These are phyloP conservation scores for Monilinia polystroma DNA, from an alignment of 2,329 filamentous ascomycete genomes.

Conservation along the genomic window DNA sequence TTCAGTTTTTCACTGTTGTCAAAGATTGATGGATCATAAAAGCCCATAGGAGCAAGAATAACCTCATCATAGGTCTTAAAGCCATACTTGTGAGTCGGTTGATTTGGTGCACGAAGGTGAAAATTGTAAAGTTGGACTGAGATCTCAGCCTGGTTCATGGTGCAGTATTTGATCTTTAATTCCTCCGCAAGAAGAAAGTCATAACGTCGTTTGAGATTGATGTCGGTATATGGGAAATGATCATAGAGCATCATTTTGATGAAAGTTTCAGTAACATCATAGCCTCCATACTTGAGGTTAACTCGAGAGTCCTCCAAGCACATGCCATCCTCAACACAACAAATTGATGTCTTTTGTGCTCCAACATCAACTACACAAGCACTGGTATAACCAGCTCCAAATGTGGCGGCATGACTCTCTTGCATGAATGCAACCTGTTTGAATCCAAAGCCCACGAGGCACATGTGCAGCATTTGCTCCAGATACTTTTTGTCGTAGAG, in stretches of 20 bases:
- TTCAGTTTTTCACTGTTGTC: conserved; percentile 77
- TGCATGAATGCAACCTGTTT: conserved; percentile 90
- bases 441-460: conserved; percentile 88
- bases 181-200: conserved; percentile 94
- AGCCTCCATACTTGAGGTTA: conserved; percentile 91
- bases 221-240: conserved; percentile 91
- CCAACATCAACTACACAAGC: conserved; percentile 96
- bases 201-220: conserved; percentile 85
- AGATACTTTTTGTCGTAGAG: conserved; percentile 95
- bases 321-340: conserved; percentile 95
- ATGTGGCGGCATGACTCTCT: conserved; percentile 91
- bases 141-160: conserved; percentile 85
- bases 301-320: conserved; percentile 91
- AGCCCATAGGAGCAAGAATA: conserved; percentile 91
- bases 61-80: conserved; percentile 98
- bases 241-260: conserved; percentile 98
- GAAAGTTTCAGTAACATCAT: conserved; percentile 90
- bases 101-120: conserved; percentile 81
- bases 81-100: conserved; percentile 87
- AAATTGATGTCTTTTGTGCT: conserved; percentile 94
- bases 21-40: conserved; percentile 85
- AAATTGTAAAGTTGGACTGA: conserved; percentile 88
- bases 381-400: conserved; percentile 90
- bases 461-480: conserved; percentile 76
- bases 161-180: conserved; percentile 89